Evolutionary conservation across 2,329 filamentous ascomycete genomes (phyloP), one percentile per base, ranked within the genome.

Genomic region (Diaporthe citriasiana): DNA sequence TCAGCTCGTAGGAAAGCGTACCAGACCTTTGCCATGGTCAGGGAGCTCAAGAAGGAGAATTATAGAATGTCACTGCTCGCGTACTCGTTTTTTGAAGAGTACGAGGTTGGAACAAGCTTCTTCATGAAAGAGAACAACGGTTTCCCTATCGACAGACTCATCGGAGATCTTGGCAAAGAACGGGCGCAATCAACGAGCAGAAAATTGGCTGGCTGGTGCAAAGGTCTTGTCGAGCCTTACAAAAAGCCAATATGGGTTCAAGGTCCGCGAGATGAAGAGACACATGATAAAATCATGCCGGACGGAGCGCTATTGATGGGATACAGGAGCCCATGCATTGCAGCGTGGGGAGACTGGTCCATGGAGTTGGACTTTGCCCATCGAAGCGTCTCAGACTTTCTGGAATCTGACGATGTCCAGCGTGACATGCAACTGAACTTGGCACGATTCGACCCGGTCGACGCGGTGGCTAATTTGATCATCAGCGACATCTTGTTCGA

Each of bases 11-110:
- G 12, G 30, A 70, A 45, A 47, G 66, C 66, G 10, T 70, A 57
- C 38, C 66, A 70, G 38, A 70, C 66, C 22, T 57, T 70, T 35
- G 25, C 51, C 1, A 70, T 70, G 66, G 25, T 70, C 13, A 25
- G 7, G 5, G 66, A 70, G 40, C 42, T 70, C 3, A 70, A 70
- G 51, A 70, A 57, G 6, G 17, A 57, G 4, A 13, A 57, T 25
- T 57, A 57, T 27, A 70, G 51, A 10, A 47, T 70, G 27, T 70
- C 66, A 25, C 66, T 70, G 15, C 66, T 70, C 40, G 66, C 66
- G 5, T 70, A 57, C 25, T 70, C 66, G 4, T 70, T 70, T 12
- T 47, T 70, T 5, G 53, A 57, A 22, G 38, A 57, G 22, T 70
- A 70, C 51, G 66, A 47, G 42, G 10, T 4, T 9, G 27, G 25